phyloP scores from a whole-genome alignment of 2,329 filamentous ascomycete species.

The Paraphaeosphaeria minitans region DNA sequence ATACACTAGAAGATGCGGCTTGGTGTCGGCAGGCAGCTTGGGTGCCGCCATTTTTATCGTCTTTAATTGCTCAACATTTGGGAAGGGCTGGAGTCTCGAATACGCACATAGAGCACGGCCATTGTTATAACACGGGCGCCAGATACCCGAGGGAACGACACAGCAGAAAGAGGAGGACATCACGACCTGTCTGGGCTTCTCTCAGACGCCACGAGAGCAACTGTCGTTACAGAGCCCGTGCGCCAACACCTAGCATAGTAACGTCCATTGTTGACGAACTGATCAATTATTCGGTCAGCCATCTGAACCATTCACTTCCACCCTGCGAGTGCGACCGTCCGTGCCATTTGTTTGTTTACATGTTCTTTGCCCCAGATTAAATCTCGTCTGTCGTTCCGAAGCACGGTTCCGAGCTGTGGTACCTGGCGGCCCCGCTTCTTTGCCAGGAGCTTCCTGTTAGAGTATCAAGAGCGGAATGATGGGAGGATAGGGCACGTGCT shows the following conservation, averaged over 20 bases:
- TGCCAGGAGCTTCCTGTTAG: background rate
- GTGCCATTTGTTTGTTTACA: background rate
- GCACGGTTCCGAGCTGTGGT: background rate
- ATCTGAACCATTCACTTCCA: background rate
- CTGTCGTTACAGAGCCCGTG: background rate
- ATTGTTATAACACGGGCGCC: background rate
- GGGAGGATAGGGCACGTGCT: background rate
- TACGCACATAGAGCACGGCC: constrained; percentile 7
- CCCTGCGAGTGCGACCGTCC: background rate
- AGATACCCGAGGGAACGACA: background rate
- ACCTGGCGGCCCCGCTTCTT: constrained; percentile 4
- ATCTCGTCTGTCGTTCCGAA: background rate
- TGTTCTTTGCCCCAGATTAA: background rate
- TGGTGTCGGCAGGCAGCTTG: background rate
- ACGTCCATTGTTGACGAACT: background rate
- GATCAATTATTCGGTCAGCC: background rate
- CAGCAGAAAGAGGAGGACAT: constrained; percentile 1
- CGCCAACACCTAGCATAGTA: constrained; percentile 3
- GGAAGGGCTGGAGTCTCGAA: background rate
- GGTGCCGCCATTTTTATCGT: background rate
- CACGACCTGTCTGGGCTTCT: background rate
- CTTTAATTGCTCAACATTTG: background rate
- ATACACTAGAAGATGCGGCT: constrained; percentile 2
- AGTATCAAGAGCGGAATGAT: constrained; percentile 1
- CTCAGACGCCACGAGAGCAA: background rate